Evolutionary conservation across 192 early-diverging fungal genomes (phyloP), one percentile per base, ranked within the genome.

Genomic region (Gaertneriomyces semiglobifer): DNA sequence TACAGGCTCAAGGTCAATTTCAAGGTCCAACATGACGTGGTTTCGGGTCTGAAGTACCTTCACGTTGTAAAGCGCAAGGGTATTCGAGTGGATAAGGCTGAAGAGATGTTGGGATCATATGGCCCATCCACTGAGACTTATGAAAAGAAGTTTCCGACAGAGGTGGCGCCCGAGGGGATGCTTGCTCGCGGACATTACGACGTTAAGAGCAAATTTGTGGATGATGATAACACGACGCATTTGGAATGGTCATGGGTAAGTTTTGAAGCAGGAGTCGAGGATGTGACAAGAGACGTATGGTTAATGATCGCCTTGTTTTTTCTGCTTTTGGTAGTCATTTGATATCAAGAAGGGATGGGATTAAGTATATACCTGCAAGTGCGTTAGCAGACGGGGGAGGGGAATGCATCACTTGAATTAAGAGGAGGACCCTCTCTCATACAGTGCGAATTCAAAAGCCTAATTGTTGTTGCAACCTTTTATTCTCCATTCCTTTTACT

Each of bases 71-170:
- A 94, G 85, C 86, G 94, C 73, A 70, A 75, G 65, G 89, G 89
- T n/a, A 77, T 95, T 50, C 72, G 67, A 53, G 91, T 96, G 39
- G 96, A 97, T 70, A 92, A 88, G 79, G 85, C 81, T 61, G 93
- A 99, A 70, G 92, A 95, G 69, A 97, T 99, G 94, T 84, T 96
- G 70, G 96, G 96, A 60, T 91, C 89, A 63, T 99, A 94, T 68
- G 95, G 95, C 43, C 95, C 96, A 44, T 79, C 82, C 50, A 59
- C 33, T 33, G 81, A 88, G 44, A 72, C 86, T 57, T 89, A 94
- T 72, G 91, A 90, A 65, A 93, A 92, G 81, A 91, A 92, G 81
- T 97, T 99, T 80, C 73, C 82, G 44, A 5, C 73, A 1, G 89
- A 93, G 63, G 94, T 92, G 69, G 96, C 96, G 12, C 96, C 96